phyloP scores from a whole-genome alignment of 1,139 yeast species.

The Diutina ranongensis region DNA sequence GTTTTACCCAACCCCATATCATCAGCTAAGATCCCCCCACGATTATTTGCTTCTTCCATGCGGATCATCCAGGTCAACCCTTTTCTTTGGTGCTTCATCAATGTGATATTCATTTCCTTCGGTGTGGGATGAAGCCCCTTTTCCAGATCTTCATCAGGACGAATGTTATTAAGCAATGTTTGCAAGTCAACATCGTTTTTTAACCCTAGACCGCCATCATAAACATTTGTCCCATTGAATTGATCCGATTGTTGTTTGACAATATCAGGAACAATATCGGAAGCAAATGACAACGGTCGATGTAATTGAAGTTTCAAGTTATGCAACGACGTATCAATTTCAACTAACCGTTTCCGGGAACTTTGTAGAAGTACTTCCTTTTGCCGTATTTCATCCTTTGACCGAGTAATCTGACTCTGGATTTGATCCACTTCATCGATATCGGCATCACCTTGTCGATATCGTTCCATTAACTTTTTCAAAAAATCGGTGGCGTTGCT shows the following conservation, averaged over 20 bases:
- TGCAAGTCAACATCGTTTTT: constrained; percentile 30
- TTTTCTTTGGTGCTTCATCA: constrained; percentile 74
- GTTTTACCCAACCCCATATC: constrained; percentile 96
- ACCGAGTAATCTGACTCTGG: background rate
- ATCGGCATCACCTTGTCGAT: background rate
- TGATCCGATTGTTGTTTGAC: background rate
- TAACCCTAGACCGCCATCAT: background rate
- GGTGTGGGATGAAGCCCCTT: constrained; percentile 54
- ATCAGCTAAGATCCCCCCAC: constrained; percentile 83
- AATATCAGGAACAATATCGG: too few relatives aligned
- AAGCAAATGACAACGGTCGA: background rate
- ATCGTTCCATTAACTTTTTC: background rate
- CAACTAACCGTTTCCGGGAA: background rate
- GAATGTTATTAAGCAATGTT: constrained; percentile 54
- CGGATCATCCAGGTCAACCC: constrained; percentile 77
- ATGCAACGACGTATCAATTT: background rate
- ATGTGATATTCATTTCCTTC: constrained; percentile 45
- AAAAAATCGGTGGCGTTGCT: background rate
- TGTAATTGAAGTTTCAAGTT: background rate
- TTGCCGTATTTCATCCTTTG: background rate
- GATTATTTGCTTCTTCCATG: constrained; percentile 44
- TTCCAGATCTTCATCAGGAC: constrained; percentile 36
- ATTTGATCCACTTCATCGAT: background rate
- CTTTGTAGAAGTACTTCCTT: background rate
- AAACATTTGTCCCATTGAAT: background rate